phyloP scores from a whole-genome alignment of 2,329 filamentous ascomycete genomes.

The Colletotrichum tanaceti region DNA sequence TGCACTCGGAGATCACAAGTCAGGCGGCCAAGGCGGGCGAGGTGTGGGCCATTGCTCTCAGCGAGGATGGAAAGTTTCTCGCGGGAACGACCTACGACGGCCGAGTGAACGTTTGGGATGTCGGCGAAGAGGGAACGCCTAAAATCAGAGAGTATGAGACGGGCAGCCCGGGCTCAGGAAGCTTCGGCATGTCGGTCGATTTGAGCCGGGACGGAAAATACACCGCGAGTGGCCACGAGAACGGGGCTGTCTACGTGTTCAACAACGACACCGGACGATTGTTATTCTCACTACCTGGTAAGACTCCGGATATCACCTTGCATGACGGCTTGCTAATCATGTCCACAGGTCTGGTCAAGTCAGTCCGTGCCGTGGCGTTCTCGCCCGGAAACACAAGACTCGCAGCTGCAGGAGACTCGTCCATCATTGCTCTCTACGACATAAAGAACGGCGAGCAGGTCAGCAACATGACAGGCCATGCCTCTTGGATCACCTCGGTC shows the following conservation, averaged over 20 bases:
- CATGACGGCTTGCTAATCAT: background rate
- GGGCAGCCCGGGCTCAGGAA: slow-evolving; percentile 74
- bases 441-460: slow-evolving; percentile 93
- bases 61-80: slow-evolving; percentile 83
- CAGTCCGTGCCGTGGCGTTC: slow-evolving; percentile 87
- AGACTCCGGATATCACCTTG: slow-evolving; percentile 42
- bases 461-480: slow-evolving; percentile 81
- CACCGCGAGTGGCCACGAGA: slow-evolving; percentile 93
- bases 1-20: slow-evolving; percentile 58
- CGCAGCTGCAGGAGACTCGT: slow-evolving; percentile 89
- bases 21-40: slow-evolving; percentile 71
- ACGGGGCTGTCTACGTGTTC: slow-evolving; percentile 92
- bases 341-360: slow-evolving; percentile 79
- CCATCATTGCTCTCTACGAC: slow-evolving; percentile 91
- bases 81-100: slow-evolving; percentile 91
- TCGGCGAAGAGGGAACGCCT: slow-evolving; percentile 63
- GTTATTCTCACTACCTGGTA: slow-evolving; percentile 85
- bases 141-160: slow-evolving; percentile 90
- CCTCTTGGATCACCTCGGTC: slow-evolving; percentile 88
- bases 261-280: slow-evolving; percentile 90
- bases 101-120: slow-evolving; percentile 88
- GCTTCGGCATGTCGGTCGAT: slow-evolving; percentile 90
- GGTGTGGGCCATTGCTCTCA: slow-evolving; percentile 89
- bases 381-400: slow-evolving; percentile 86
- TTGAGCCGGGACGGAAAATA: slow-evolving; percentile 82